Evolutionary conservation across 176 grass and related monocot species (phyloP), one percentile per base, ranked within the genome.

Genomic region (Bonia amplexicaulis): DNA sequence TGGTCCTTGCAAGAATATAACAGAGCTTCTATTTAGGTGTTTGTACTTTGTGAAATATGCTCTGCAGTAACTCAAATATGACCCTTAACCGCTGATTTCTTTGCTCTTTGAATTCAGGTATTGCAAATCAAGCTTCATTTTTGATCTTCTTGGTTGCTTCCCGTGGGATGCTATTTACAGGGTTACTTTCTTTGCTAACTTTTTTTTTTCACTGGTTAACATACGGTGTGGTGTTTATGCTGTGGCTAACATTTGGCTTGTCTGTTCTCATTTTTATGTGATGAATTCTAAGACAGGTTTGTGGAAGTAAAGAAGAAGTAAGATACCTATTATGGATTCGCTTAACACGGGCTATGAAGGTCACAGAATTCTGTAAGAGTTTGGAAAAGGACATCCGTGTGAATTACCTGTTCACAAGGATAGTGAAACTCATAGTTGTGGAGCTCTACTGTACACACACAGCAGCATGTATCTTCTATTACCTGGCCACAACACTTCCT

Each of bases 371-470:
- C 81, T 99, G 92, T 41, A 87, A 77, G 46, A 85, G 27, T 44
- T 68, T 99, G 72, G 97, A 99, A 33, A 99, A 96, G 74, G 97
- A 99, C 66, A 99, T 99, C 76, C 97, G 97, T 20, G 85, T 99
- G 64, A 99, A 96, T 72, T 99, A 99, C 73, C 83, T 99, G 48
- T 99, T 99, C 78, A 99, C 97, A 2, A 96, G 97, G 88, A 99
- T 99, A 51, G 88, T 99, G 19, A 99, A 99, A 61, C 97, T 99
- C 20, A 94, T 99, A 88, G 91, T 90, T 54, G 93, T 99, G 73
- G 97, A 99, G 76, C 71, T 99, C 69, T 99, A 99, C 69, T 96
- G 91, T 15, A 99, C 97, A 19, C 97, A 99, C 51, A 99, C 92
- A 33, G 97, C 93, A 40, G 97, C 97, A 0, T 99, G 97, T 60